Base-by-base conservation (phyloP, 768 basidiomycete species). In the Kockovaella imperatae region DNA sequence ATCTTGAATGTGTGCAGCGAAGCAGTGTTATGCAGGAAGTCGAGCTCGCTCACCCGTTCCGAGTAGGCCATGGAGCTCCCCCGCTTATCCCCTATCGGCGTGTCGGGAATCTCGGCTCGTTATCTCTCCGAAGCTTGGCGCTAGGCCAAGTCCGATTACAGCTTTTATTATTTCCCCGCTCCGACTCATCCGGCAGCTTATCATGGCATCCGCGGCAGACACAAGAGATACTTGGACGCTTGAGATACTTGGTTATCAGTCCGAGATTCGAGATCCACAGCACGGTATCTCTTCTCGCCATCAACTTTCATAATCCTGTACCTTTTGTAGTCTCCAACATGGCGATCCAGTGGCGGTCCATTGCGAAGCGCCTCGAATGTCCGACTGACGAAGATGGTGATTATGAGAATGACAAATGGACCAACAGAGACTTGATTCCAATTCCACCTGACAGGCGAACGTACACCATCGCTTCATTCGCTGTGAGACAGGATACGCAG, bases 361-460 rank as follows among this genome's bases (percentile, higher is more conserved):
- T 48, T 21, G 47, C 47, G 8, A 53, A 38, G 38, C 17, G 36
- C 26, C 46, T 54, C n/a, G 53, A 54, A 42, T 49, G 47, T 38
- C 53, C 53, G 20, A 44, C 46, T n/a, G 53, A 54, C 38, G 53
- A 49, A 25, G 53, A 54, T 48, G 53, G 35, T 11, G 48, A 43
- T 15, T 54, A 54, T 41, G 38, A 23, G n/a, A 54, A 49, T 28
- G 47, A 52, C 31, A 32, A 32, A 10, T 67, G 50, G 42, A 52
- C 50, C 40, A 61, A 61, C 36, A 45, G 57, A 23, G 59, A 61
- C 52, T 51, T 59, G n/a, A 61, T 61, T 17, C 59, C 59, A 13
- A 59, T 59, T 18, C 59, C 59, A 4, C 43, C 47, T 32, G 56
- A 57, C 23, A 43, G 56, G n/a, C 40, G 59, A 15, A 60, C 57